These are phyloP conservation scores for Sporothrix protearum DNA, from an alignment of 2,329 filamentous ascomycete species.

Conservation along the genomic window DNA sequence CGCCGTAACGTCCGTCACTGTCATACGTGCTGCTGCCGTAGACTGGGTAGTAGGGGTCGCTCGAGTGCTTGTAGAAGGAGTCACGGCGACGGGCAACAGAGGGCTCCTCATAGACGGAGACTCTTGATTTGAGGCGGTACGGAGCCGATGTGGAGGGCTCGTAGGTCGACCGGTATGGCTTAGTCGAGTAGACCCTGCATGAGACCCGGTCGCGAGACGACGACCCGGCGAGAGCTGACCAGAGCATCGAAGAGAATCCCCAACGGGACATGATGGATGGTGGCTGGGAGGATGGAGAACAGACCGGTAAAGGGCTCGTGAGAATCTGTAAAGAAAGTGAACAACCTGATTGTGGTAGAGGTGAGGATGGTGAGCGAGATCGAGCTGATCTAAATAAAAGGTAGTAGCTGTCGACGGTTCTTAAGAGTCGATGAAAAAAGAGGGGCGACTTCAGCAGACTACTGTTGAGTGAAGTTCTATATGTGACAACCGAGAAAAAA, in stretches of 20 bases:
- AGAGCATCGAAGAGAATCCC: not conserved
- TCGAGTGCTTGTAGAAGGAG: not conserved
- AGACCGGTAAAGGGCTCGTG: not conserved
- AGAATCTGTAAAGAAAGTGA: not conserved
- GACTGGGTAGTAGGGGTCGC: not conserved
- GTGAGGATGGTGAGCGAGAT: not conserved
- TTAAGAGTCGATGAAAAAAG: not conserved
- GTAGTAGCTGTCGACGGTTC: not conserved
- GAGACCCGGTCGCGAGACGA: not conserved
- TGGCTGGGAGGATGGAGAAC: not conserved
- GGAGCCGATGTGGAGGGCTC: not conserved
- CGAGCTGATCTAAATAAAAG: not conserved
- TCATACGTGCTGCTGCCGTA: too few species aligned
- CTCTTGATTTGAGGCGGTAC: not conserved
- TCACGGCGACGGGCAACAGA: not conserved
- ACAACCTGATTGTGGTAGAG: not conserved
- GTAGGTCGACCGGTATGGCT: not conserved
- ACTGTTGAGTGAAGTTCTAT: not conserved
- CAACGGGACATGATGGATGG: slow-evolving; percentile 10
- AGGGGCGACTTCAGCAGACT: not conserved
- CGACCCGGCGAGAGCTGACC: not conserved
- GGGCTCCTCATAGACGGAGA: not conserved
- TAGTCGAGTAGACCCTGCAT: not conserved
- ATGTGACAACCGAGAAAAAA: not conserved
- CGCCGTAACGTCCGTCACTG: not conserved